A percentile compares a stretch with the other conserved stretches of the same genome.
Evolutionary conservation across 2,329 filamentous ascomycete species (phyloP).

Genomic region (Hypocreales sp.): DNA sequence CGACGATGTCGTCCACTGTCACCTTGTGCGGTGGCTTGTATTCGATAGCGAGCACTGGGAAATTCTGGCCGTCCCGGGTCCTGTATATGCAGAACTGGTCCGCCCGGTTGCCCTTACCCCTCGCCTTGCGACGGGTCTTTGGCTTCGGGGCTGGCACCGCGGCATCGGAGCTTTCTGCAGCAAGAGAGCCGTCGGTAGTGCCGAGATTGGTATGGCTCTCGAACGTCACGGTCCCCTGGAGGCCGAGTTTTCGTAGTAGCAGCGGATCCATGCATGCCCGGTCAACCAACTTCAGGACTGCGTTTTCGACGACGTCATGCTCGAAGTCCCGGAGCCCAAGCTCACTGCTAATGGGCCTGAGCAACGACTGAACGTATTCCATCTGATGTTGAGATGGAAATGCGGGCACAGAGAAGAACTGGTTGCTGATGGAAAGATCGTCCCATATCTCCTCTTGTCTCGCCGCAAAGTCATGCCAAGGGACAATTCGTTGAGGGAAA

Average conservation of each 20-base stretch:
- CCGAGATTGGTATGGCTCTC: slow-evolving; percentile 20
- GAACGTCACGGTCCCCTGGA: slow-evolving; percentile 18
- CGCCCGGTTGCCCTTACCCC: slow-evolving; percentile 13
- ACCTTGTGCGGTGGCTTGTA: slow-evolving; percentile 19
- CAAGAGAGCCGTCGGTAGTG: slow-evolving; percentile 7
- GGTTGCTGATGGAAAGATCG: neutral
- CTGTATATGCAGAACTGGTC: slow-evolving; percentile 16
- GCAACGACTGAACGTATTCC: neutral
- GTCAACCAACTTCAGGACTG: slow-evolving; percentile 13
- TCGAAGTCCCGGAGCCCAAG: slow-evolving; percentile 10
- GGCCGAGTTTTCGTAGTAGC: slow-evolving; percentile 13
- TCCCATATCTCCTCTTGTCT: slow-evolving; percentile 4
- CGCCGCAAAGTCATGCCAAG: slow-evolving; percentile 16
- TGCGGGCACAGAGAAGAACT: slow-evolving; percentile 6
- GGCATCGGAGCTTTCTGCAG: neutral
- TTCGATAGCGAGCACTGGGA: slow-evolving; percentile 1
- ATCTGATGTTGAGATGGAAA: slow-evolving; percentile 1
- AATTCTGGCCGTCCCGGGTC: neutral
- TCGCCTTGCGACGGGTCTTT: slow-evolving; percentile 5
- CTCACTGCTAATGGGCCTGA: slow-evolving; percentile 1
- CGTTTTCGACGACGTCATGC: slow-evolving; percentile 17
- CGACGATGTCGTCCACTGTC: slow-evolving; percentile 13
- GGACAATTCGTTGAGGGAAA: slow-evolving; percentile 19
- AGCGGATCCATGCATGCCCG: slow-evolving; percentile 10
- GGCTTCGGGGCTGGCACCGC: neutral